Evolutionary conservation across 2,329 filamentous ascomycete genomes (phyloP), one percentile per base, ranked within the genome.

Genomic region (Neopestalotiopsis sp.): DNA sequence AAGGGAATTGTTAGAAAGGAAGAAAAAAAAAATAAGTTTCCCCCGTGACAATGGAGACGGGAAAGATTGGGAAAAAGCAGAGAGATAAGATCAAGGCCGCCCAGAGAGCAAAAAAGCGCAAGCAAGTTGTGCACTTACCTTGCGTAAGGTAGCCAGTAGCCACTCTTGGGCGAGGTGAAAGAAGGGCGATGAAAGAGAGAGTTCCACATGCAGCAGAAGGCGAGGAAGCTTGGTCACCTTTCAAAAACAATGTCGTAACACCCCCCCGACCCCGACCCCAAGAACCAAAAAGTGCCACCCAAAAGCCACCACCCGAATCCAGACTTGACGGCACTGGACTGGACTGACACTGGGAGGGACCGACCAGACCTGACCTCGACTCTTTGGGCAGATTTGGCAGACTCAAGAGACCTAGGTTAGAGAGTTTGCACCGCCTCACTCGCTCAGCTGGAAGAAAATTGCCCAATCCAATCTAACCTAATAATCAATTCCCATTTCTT

Each of bases 151-250:
- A 66, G 63, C 63, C 49, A 58, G 45, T 52, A 66, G 63, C 63
- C 49, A 58, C 63, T 66, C 63, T 66, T 66, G 38, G 63, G 63
- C 63, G 32, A 66, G 63, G 24, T 66, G 63, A 66, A 66, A 66
- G 63, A 66, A 52, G 57, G 63, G 28, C 63, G 45, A 66, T 66
- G 49, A 66, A 66, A 66, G 63, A 56, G 63, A 66, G 40, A 52
- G 45, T 52, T 49, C 63, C 63, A 66, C 63, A 49, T 38, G 49
- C 63, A 65, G 40, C 24, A 62, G 61, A 45, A 12, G 34, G 61
- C 30, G 57, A 34, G 57, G n/a, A 38, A 65, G 62, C 42, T 52
- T 49, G 62, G 38, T 28, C 20, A 52, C 30, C 34, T 52, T 20
- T 52, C 24, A 66, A 66, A 56, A 56, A 42, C 45, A 66, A 58